Evolutionary conservation across 1,139 yeast genomes (phyloP), one percentile per base, ranked within the genome.

Genomic region (Debaryomyces fabryi): DNA sequence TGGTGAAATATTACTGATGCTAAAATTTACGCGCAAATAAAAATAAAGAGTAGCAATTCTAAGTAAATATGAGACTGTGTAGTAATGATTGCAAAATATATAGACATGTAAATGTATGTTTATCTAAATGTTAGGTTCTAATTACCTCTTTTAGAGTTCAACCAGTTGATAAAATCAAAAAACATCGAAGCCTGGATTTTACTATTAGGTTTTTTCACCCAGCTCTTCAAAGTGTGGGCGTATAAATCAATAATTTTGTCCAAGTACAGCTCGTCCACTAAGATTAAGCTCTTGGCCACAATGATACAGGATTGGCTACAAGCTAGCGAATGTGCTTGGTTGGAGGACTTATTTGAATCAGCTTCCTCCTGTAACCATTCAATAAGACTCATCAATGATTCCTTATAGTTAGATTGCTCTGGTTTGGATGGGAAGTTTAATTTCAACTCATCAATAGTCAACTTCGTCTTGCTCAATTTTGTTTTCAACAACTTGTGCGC

Each of bases 151-250:
- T 66, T 79, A 6, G 86, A 71, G 49, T 78, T 79, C 45, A 88
- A 63, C 95, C 96, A 91, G 67, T 90, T 90, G 60, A 88, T 78
- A 53, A 90, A 83, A 58, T 91, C 97, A 56, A 83, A 78, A 65
- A 88, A 89, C 59, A 89, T 64, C 12, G 82, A 76, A 2, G 88
- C 77, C 27, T 81, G 81, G 38, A 82, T 71, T 58, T 81, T 82
- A 49, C 81, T 74, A 44, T 69, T 69, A 35, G 69, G 58, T 49
- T 74, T 67, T 25, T 56, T 57, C 43, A 85, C 78, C 96, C 96
- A 90, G 18, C 64, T 59, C 56, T 81, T 79, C 63, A 89, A 60
- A 9, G 87, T 69, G 0, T 63, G 64, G 3, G 79, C 58, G 63
- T 90, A 91, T n/a, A 83, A 58, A 44, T 79, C 83, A 39, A 84